Evolutionary conservation across 2,329 filamentous ascomycete species (phyloP).

Genomic region (Pyrenophora teres): DNA sequence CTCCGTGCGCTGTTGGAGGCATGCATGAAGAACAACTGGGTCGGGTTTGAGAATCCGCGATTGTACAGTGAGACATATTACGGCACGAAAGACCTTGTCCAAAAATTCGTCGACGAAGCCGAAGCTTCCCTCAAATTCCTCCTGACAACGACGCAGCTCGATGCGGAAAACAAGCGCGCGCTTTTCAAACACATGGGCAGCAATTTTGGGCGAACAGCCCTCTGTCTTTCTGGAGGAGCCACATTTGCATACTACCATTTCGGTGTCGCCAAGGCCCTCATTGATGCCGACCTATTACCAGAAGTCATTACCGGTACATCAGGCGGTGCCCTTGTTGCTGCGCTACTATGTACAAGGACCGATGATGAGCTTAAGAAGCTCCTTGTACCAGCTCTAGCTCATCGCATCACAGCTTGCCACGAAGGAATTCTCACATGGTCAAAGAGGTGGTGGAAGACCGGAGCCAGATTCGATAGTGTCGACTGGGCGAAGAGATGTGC

Average conservation of each 20-base stretch:
- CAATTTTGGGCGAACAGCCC: constrained; percentile 88
- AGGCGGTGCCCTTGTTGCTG: constrained; percentile 88
- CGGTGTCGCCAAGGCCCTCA: constrained; percentile 84
- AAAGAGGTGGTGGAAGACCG: constrained; percentile 86
- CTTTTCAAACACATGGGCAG: constrained; percentile 88
- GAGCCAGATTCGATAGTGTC: constrained; percentile 89
- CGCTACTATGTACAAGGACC: constrained; percentile 83
- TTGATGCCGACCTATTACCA: constrained; percentile 84
- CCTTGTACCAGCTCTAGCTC: constrained; percentile 83
- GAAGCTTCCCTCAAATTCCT: constrained; percentile 72
- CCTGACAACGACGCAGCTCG: constrained; percentile 68
- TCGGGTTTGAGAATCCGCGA: constrained; percentile 88
- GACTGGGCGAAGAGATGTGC: constrained; percentile 84
- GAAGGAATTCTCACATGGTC: constrained; percentile 79
- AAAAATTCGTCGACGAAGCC: constrained; percentile 86
- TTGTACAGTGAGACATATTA: constrained; percentile 98
- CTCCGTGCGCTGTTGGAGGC: constrained; percentile 79
- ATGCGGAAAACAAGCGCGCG: constrained; percentile 72
- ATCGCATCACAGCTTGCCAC: constrained; percentile 81
- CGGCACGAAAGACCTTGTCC: constrained; percentile 92
- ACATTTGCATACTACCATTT: constrained; percentile 98
- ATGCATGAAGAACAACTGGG: constrained; percentile 97
- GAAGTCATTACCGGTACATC: constrained; percentile 97
- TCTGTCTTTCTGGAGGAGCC: constrained; percentile 91
- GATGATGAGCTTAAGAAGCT: constrained; percentile 87